Conservation (phyloP, 495 filamentous ascomycete genomes). For the Aspergillus wentii region DNA sequence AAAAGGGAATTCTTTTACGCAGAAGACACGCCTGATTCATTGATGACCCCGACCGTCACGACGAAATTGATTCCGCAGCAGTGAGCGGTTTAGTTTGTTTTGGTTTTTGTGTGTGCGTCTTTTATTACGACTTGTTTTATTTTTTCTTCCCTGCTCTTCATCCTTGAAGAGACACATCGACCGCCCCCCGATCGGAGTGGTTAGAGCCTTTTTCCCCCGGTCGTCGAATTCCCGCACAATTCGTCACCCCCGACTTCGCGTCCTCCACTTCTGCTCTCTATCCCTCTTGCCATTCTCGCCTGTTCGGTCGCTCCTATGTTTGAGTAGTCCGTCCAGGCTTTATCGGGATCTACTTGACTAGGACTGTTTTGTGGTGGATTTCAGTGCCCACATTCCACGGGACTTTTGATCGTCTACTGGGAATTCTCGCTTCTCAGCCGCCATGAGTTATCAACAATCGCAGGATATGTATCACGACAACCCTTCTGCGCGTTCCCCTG, state of each 20-base stretch:
- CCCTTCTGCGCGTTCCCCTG: slow-evolving; percentile 54
- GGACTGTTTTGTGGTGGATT: slow-evolving; percentile 40
- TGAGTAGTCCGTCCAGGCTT: slow-evolving; percentile 20
- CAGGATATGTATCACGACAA: slow-evolving; percentile 60
- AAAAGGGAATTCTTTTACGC: slow-evolving; percentile 12
- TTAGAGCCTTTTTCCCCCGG: slow-evolving; percentile 18
- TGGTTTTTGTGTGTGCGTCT: slow-evolving; percentile 9
- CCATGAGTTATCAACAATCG: slow-evolving; percentile 55
- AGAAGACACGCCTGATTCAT: slow-evolving; percentile 21
- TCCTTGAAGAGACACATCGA: too few relatives aligned
- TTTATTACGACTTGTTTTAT: slow-evolving; percentile 6
- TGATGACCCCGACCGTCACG: slow-evolving; percentile 22
- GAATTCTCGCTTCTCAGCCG: slow-evolving; percentile 29
- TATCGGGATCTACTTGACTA: slow-evolving; percentile 24
- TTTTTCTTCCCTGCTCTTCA: slow-evolving; percentile 11
- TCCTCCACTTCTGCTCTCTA: slow-evolving; percentile 6
- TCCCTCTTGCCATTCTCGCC: slow-evolving; percentile 7
- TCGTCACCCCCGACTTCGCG: slow-evolving; percentile 10
- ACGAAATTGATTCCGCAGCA: slow-evolving; percentile 14
- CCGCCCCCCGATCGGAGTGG: slow-evolving; percentile 19
- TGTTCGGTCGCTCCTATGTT: slow-evolving; percentile 32
- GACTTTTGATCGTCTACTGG: slow-evolving; percentile 17
- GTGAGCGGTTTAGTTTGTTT: slow-evolving; percentile 17
- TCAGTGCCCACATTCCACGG: slow-evolving; percentile 38
- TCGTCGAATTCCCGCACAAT: slow-evolving; percentile 16